Evolutionary conservation across 2,329 filamentous ascomycete species (phyloP), one percentile per base, ranked within the genome.

Genomic region (Alternaria arborescens): DNA sequence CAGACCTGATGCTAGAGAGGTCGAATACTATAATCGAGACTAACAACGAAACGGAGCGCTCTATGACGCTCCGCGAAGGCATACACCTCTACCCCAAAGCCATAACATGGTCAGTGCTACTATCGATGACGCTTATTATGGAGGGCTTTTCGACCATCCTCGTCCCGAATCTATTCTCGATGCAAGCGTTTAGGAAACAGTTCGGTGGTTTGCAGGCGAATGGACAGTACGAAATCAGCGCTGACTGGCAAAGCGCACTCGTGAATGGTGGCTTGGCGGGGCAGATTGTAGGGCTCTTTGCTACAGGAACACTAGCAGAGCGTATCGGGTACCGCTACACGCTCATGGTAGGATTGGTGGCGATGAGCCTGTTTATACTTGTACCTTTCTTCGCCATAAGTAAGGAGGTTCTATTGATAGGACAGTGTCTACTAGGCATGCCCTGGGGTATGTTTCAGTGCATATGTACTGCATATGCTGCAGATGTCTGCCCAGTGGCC

Each of bases 121-220:
- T 97, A 76, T 94, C 91, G 10, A 92, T 91, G 0, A 92, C 89
- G 74, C 92, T 96, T 73, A 87, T 87, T 67, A 96, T 96, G 93
- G 92, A 96, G 78, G 92, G 91, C 8, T 95, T 92, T 79, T 91
- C 95, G 73, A 84, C 94, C 61, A 88, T 86, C 67, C 82, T 95
- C 57, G 87, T 94, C 72, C 91, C 89, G 80, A 93, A 92, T 77
- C 91, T 94, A 69, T 93, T 85, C 64, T 79, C 72, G 18, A 77
- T 78, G 52, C 74, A 73, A 7, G 68, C 76, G 3, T 82, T 82
- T 70, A 75, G 79, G 41, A 59, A 65, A 24, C 69, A 75, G 42
- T 82, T 76, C 52, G 74, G 62, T 5, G 47, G 74, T 22, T 72
- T 70, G 4, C 66, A 68, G 14, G 22, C 24, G 2, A 58, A 60